Evolutionary conservation across 371 early-diverging fungal genomes (phyloP).

Genomic region (Thermomucor indicae-seudaticae): DNA sequence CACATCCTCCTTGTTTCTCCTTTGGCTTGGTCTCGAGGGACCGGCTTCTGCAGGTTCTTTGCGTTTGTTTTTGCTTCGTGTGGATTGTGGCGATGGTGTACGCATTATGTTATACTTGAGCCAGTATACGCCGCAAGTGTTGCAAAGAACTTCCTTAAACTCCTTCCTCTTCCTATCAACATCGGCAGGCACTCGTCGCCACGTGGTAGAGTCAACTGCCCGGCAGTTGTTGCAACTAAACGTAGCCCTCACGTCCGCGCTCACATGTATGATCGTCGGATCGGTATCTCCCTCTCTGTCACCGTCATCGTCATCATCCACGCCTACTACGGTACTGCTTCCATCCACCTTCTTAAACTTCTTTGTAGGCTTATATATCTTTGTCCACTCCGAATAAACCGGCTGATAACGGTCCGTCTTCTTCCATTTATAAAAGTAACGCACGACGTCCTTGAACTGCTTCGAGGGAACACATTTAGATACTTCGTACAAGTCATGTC

Average conservation of each 20-base stretch:
- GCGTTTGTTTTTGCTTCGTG: no score
- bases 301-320: slow-evolving; percentile 4
- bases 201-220: slow-evolving; percentile 41
- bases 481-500: slow-evolving; percentile 67
- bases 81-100: no score
- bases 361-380: slow-evolving; percentile 61
- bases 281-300: slow-evolving; percentile 20
- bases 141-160: slow-evolving; percentile 58
- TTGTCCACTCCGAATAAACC: slow-evolving; percentile 70
- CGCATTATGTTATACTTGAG: slow-evolving; percentile 65
- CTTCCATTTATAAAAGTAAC: slow-evolving; percentile 73
- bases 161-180: slow-evolving; percentile 41
- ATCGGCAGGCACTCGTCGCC: slow-evolving; percentile 54
- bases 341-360: slow-evolving; percentile 29
- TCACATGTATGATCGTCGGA: slow-evolving; percentile 28
- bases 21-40: no score
- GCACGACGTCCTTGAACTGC: slow-evolving; percentile 60
- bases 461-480: slow-evolving; percentile 53
- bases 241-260: slow-evolving; percentile 7
- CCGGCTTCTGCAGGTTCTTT: no score
- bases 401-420: slow-evolving; percentile 66
- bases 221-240: slow-evolving; percentile 61
- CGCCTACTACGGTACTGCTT: background rate
- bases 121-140: slow-evolving; percentile 73
- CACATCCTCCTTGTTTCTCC: no score